Conservation (phyloP, 1,284 basidiomycete species). For the Coniophora puteana region DNA sequence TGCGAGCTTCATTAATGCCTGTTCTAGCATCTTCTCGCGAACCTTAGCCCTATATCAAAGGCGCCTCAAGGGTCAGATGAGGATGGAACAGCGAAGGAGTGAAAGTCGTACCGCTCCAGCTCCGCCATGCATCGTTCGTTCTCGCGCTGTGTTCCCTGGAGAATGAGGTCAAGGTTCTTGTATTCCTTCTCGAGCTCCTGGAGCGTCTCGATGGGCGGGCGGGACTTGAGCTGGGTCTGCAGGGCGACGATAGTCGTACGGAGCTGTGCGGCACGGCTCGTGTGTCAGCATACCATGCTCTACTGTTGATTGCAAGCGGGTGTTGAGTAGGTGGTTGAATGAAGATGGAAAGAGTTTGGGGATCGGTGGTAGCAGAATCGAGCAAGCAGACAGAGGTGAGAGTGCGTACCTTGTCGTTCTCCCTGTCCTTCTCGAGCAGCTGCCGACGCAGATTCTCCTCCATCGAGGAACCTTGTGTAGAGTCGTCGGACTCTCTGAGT, state of each 20-base stretch:
- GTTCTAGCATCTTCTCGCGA: slow-evolving; percentile 69
- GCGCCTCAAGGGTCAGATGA: neutral
- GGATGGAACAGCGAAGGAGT: neutral
- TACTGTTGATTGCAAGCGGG: neutral
- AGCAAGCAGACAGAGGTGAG: neutral
- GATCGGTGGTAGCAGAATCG: slow-evolving; percentile 1
- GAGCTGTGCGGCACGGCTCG: slow-evolving; percentile 46
- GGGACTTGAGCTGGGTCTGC: slow-evolving; percentile 57
- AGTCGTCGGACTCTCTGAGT: slow-evolving; percentile 55
- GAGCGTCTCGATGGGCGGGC: slow-evolving; percentile 61
- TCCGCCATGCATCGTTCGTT: slow-evolving; percentile 77
- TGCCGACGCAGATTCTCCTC: slow-evolving; percentile 62
- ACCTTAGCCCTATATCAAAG: slow-evolving; percentile 39
- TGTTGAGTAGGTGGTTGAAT: neutral
- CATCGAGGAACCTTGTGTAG: slow-evolving; percentile 31
- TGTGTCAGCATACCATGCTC: neutral
- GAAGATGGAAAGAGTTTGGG: neutral
- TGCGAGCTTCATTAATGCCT: slow-evolving; percentile 60
- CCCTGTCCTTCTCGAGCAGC: slow-evolving; percentile 65
- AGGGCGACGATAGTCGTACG: slow-evolving; percentile 55
- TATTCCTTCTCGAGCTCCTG: slow-evolving; percentile 65
- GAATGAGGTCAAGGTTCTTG: slow-evolving; percentile 64
- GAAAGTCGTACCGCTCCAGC: slow-evolving; percentile 53
- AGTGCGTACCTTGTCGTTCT: slow-evolving; percentile 58
- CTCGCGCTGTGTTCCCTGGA: slow-evolving; percentile 73